Percentiles rank a stretch among this genome's conserved stretches.
Conservation (phyloP, 2,329 filamentous ascomycete genomes). For the Thielaviopsis cerberus region DNA sequence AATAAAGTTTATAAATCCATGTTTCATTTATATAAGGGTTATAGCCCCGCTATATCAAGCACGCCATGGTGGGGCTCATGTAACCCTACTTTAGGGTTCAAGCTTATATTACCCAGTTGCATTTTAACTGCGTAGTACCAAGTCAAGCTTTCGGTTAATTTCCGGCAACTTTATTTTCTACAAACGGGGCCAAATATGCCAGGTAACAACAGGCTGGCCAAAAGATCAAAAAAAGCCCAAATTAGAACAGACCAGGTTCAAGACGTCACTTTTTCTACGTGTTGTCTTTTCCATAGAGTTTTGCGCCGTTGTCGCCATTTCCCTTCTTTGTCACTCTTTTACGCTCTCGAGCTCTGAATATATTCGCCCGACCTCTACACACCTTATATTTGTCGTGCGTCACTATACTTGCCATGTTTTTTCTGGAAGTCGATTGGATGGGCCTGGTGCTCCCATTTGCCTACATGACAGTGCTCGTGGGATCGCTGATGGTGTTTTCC, state of each 20-base stretch:
- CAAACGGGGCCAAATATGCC: background rate
- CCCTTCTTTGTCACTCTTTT: background rate
- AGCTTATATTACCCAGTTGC: background rate
- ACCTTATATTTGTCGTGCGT: too few species aligned
- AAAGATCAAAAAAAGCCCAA: background rate
- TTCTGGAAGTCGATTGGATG: constrained; percentile 52
- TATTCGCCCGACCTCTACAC: background rate
- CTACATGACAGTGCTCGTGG: constrained; percentile 73
- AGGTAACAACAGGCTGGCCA: constrained; percentile 7
- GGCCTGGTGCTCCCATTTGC: constrained; percentile 72
- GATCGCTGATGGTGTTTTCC: constrained; percentile 80
- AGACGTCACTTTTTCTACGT: constrained; percentile 8
- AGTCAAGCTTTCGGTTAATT: background rate
- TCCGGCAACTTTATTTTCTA: background rate
- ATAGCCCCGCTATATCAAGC: background rate
- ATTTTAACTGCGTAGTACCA: background rate
- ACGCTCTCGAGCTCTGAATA: background rate
- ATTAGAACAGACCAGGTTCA: background rate
- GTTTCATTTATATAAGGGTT: background rate
- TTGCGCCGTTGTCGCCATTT: background rate
- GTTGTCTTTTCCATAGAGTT: background rate
- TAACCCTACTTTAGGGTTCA: background rate
- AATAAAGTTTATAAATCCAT: too few species aligned
- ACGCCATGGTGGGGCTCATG: background rate
- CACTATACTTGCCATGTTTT: constrained; percentile 24